Conservation (phyloP, 441 rosid genomes). For the Jatropha multifida region DNA sequence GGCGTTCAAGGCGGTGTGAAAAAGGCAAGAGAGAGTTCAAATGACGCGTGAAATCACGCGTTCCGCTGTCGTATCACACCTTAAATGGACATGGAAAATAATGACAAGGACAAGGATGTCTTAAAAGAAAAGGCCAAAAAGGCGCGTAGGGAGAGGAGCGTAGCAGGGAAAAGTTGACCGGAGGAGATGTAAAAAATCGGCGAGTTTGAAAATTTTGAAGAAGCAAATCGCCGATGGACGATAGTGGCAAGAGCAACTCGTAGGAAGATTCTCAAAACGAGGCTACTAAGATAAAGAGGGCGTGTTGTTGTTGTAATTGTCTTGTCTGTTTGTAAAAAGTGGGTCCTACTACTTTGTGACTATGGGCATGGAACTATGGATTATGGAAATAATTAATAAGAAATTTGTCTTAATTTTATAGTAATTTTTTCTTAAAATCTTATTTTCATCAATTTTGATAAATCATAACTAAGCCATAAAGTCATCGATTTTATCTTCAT, state of each 20-base stretch:
- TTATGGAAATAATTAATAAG: too few relatives aligned
- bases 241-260: background rate
- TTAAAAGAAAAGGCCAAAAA: background rate
- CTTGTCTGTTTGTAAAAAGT: background rate
- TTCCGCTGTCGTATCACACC: background rate
- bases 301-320: background rate
- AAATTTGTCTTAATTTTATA: background rate
- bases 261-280: constrained; percentile 13
- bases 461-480: too few relatives aligned
- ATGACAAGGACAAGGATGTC: background rate
- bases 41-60: constrained; percentile 9
- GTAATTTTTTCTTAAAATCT: too few relatives aligned
- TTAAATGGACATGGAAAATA: too few relatives aligned
- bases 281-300: background rate
- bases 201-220: background rate
- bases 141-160: constrained; percentile 14
- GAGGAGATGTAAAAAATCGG: background rate
- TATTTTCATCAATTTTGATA: too few relatives aligned
- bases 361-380: background rate
- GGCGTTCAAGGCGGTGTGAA: background rate
- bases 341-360: background rate
- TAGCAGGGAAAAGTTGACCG: constrained; percentile 23
- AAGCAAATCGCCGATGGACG: background rate
- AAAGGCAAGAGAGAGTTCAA: background rate
- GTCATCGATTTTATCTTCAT: too few relatives aligned